These are phyloP conservation scores for Apiospora saccharicola DNA, from an alignment of 2,329 filamentous ascomycete genomes.

Conservation along the genomic window DNA sequence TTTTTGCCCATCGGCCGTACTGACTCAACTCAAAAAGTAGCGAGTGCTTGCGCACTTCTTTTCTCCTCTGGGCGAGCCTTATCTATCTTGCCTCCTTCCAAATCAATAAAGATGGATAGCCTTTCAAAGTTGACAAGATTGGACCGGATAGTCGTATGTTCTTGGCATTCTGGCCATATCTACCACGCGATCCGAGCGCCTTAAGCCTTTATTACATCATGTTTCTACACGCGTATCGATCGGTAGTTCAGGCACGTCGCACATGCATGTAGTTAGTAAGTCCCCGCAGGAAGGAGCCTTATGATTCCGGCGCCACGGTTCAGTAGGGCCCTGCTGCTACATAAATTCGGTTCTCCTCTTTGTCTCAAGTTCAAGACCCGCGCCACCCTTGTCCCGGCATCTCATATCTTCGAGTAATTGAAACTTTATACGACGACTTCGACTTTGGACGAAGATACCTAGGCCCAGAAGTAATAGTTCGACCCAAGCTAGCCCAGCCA, in stretches of 20 bases:
- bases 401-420: not conserved
- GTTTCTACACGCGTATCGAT: not conserved
- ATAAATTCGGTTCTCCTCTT: constrained; percentile 8
- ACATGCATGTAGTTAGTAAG: not conserved
- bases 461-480: not conserved
- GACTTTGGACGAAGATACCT: not conserved
- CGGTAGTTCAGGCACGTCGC: not conserved
- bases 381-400: not conserved
- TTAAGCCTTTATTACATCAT: constrained; percentile 1
- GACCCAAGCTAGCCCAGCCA: constrained; percentile 28
- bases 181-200: not conserved
- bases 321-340: not conserved
- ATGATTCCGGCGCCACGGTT: not conserved
- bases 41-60: not conserved
- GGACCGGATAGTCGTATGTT: not conserved
- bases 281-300: not conserved
- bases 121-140: not conserved
- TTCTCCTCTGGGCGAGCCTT: not conserved
- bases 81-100: not conserved
- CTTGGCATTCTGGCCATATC: not conserved
- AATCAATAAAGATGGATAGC: not conserved
- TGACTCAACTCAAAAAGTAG: not conserved
- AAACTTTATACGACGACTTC: not conserved
- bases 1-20: not conserved
- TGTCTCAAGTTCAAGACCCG: not conserved